Evolutionary conservation across 176 grass and related monocot genomes (phyloP), one percentile per base, ranked within the genome.

Genomic region (Tillandsia leiboldiana): DNA sequence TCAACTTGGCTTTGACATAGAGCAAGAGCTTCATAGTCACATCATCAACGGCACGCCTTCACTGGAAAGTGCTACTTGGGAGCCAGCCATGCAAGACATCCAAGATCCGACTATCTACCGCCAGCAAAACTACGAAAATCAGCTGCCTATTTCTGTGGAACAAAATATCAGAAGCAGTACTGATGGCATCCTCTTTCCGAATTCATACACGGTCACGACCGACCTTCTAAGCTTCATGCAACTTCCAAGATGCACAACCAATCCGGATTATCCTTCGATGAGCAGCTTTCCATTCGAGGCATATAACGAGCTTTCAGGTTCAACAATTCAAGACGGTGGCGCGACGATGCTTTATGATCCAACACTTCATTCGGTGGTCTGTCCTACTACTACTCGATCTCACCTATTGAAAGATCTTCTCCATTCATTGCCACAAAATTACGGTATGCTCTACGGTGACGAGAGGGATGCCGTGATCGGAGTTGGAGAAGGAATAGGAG

Each of bases 161-260:
- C 78, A 82, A 64, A 51, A 82, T 57, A 12, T 88, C 24, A 50
- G 82, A 6, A 71, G 72, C 53, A 80, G 72, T 62, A 24, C 24
- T 24, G 71, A 82, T 33, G 50, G 9, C 64, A 72, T 69, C 48
- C 72, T 73, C 24, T 92, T 79, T 76, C 73, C 76, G 59, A 75
- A 81, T 75, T 68, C 62, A 20, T 85, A 80, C 73, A 64, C 72
- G 66, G 26, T 49, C 50, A 74, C 70, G 63, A 79, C 87, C 13
- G 87, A 87, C 80, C 57, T 96, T 56, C 68, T 90, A 69, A 90
- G 85, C 83, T 69, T 87, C 72, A 61, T 91, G 50, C 79, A 88
- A 27, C 75, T 83, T 51, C 73, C 85, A 53, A 87, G 77, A 57
- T 93, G 75, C 80, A 78, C 66, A 42, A 28, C 66, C 8, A 53